Evolutionary conservation across 768 basidiomycete species (phyloP), one percentile per base, ranked within the genome.

Genomic region (Collybiopsis confluens): DNA sequence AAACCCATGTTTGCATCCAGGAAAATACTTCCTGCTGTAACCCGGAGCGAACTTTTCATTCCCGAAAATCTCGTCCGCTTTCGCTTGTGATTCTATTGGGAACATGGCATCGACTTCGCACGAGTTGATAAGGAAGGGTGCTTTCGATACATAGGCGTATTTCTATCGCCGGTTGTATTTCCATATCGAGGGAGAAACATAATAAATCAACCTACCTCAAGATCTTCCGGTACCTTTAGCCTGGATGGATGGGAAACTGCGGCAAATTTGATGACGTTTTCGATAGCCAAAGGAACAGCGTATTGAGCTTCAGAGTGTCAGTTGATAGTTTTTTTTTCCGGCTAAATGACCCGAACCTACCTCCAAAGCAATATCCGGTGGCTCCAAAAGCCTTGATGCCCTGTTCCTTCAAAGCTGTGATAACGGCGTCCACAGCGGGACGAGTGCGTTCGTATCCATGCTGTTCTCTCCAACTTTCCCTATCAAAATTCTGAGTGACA

Each of bases 341-440:
- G 20, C 7, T 23, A 4, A 42, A 24, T 26, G 8, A 33, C 5
- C n/a, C 10, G 7, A 46, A 50, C 54, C 13, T 23, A 65, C 59
- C 76, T 28, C 73, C 73, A 55, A 71, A 72, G 61, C 77, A 78
- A 62, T 72, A 76, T 1, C 75, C 74, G 0, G 68, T 70, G 7
- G 73, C 71, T 0, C 64, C 74, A 53, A 79, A 68, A 13, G 60
- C 55, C 2, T 65, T 68, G 15, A 79, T 67, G 40, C 76, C 77
- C 24, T 36, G 16, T 26, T 46, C 50, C 24, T 54, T 54, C 26
- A 59, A 44, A 10, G 52, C 54, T 15, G 56, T 64, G 33, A 75
- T 62, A 37, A 77, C 70, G 2, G 54, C 63, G 61, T 77, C 71
- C 36, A 78, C 46, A 21, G 55, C 36, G 0, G 72, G 68, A n/a